Conservation (phyloP, 2,329 filamentous ascomycete species). For the Cladosporium phlei region DNA sequence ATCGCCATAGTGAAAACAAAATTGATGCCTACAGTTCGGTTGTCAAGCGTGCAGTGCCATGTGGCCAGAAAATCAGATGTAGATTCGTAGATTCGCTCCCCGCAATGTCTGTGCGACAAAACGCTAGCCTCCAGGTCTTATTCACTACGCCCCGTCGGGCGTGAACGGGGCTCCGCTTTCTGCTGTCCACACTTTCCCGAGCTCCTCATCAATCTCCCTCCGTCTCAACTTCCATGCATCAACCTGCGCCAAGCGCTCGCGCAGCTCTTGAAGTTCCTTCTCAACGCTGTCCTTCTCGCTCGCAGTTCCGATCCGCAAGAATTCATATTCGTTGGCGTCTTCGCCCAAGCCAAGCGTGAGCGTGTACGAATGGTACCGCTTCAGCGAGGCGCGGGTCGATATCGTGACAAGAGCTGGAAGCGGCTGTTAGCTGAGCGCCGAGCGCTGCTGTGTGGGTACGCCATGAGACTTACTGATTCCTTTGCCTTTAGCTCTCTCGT, state of each 20-base stretch:
- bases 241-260: constrained; percentile 75
- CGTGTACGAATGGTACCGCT: constrained; percentile 92
- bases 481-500: constrained; percentile 86
- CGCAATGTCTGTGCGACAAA: constrained; percentile 1
- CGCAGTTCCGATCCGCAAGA: constrained; percentile 89
- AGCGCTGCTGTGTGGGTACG: constrained; percentile 11
- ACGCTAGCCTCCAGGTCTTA: constrained; percentile 3
- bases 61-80: neutral
- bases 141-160: constrained; percentile 7
- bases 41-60: too few species aligned
- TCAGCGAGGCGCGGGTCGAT: constrained; percentile 86
- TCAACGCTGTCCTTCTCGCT: constrained; percentile 90
- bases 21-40: too few species aligned
- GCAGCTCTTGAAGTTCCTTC: constrained; percentile 79
- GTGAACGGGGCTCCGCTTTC: constrained; percentile 6
- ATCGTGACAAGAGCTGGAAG: constrained; percentile 81
- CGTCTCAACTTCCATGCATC: constrained; percentile 73
- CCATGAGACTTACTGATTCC: constrained; percentile 72
- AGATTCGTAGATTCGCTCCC: neutral
- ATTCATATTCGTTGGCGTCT: constrained; percentile 81
- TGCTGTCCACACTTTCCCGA: constrained; percentile 56
- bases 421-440: constrained; percentile 7
- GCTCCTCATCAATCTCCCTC: constrained; percentile 72
- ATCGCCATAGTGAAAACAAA: too few species aligned
- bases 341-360: constrained; percentile 78